Base-by-base conservation (phyloP, 768 basidiomycete genomes). In the Mrakia blollopis region DNA sequence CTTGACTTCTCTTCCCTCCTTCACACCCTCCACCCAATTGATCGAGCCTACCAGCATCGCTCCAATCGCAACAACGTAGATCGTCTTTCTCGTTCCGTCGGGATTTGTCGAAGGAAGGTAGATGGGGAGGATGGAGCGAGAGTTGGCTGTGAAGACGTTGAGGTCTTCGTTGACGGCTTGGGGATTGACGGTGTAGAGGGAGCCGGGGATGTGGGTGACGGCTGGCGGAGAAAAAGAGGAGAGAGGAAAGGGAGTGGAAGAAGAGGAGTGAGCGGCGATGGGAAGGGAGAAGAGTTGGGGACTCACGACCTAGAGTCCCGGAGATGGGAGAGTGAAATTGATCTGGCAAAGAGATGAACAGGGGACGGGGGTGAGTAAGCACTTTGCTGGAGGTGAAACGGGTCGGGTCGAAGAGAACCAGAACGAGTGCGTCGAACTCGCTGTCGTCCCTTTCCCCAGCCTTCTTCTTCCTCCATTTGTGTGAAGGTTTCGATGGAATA, bases 81-180 rank as follows among this genome's bases (percentile, higher is more conserved):
- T 25, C 2, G 67, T 68, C 39, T 44, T 44, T 14, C 10, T 44
- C 44, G 39, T 11, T 6, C 37, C 32, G 65, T 37, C 65, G 23
- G n/a, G n/a, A 18, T 13, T 13, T 11, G 39, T 41, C 39, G 44
- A 28, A 13, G 28, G 52, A 7, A 57, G 72, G 57, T 67, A 54
- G 41, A 41, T 39, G 35, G 6, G 92, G 92, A 2, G 89, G 89
- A 0, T 91, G 92, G 65, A 89, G 87, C 65, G 92, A 92, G 28
- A 89, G 89, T 81, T 92, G 87, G 69, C 93, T 85, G 65, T 85
- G 85, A 80, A 93, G 91, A 70, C 52, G 52, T 54, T 85, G 80
- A 69, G 88, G 83, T 74, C 92, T 88, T 61, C 89, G 86, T 10
- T 90, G 91, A 0, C 87, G 87, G 32, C 83, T 70, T 0, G 91